These are phyloP conservation scores for Bruguiera hainesii DNA, from an alignment of 441 rosid genomes.

Conservation along the genomic window DNA sequence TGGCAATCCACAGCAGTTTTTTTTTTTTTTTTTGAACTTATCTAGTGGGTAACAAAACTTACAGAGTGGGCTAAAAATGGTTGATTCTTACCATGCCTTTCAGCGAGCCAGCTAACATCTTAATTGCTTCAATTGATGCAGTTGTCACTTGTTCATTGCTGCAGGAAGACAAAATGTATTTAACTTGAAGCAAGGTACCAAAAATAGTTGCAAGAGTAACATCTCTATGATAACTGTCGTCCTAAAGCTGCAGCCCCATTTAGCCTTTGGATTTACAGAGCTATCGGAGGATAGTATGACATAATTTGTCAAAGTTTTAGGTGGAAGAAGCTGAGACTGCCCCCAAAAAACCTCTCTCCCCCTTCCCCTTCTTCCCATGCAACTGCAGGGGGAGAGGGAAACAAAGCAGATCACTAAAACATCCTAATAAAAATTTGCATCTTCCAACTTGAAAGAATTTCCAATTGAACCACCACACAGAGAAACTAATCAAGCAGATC, in stretches of 20 bases:
- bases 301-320: no score
- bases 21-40: background rate
- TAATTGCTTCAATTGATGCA: constrained; percentile 67
- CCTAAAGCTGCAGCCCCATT: background rate
- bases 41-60: constrained; percentile 5
- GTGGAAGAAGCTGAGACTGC: no score
- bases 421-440: no score
- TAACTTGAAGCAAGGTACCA: constrained; percentile 8
- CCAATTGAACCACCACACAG: no score
- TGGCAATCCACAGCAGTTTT: background rate
- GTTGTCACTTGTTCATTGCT: constrained; percentile 76
- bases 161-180: constrained; percentile 15
- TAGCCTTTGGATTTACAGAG: no score
- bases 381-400: no score
- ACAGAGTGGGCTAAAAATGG: constrained; percentile 11
- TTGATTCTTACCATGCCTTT: constrained; percentile 56
- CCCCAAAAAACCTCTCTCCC: no score
- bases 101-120: constrained; percentile 55
- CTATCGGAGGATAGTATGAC: no score
- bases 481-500: no score
- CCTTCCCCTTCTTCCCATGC: no score
- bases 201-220: background rate
- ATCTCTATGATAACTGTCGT: background rate
- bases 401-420: no score
- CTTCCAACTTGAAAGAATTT: no score